Evolutionary conservation across 73 alveolate species (phyloP).

Genomic region (Paramecium biaurelia): DNA sequence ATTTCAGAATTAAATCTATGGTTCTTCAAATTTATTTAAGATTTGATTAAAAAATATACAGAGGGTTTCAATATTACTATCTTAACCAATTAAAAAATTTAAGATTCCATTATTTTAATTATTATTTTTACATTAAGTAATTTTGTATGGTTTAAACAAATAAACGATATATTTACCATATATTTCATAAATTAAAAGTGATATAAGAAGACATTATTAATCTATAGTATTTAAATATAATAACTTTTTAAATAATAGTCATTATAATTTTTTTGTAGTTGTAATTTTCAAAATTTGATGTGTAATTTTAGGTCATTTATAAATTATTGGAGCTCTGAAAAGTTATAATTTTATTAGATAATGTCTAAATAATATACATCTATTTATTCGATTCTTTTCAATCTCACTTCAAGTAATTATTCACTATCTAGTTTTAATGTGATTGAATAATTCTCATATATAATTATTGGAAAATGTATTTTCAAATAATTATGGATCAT

Average conservation of each 20-base stretch:
- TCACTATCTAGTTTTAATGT: neutral
- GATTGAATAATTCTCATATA: neutral
- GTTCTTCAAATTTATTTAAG: neutral
- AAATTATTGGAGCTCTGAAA: neutral
- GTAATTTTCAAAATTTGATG: neutral
- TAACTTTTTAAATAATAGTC: neutral
- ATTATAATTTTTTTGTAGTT: neutral
- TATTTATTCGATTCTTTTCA: neutral
- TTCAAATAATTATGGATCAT: neutral
- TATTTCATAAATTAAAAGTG: too few relatives aligned
- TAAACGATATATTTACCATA: too few relatives aligned
- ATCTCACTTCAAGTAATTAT: neutral
- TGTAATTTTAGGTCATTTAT: neutral
- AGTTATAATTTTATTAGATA: neutral
- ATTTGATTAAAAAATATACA: neutral
- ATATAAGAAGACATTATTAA: too few relatives aligned
- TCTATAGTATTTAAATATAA: neutral
- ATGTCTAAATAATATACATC: neutral
- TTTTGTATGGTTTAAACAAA: neutral
- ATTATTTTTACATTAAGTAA: neutral
- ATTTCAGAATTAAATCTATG: neutral
- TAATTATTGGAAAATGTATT: neutral
- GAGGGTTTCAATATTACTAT: neutral
- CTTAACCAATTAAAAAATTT: constrained; percentile 22
- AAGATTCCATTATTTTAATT: neutral